These are phyloP conservation scores for Entelexis sorbosivorans DNA, from an alignment of 1,139 yeast genomes.

Conservation along the genomic window DNA sequence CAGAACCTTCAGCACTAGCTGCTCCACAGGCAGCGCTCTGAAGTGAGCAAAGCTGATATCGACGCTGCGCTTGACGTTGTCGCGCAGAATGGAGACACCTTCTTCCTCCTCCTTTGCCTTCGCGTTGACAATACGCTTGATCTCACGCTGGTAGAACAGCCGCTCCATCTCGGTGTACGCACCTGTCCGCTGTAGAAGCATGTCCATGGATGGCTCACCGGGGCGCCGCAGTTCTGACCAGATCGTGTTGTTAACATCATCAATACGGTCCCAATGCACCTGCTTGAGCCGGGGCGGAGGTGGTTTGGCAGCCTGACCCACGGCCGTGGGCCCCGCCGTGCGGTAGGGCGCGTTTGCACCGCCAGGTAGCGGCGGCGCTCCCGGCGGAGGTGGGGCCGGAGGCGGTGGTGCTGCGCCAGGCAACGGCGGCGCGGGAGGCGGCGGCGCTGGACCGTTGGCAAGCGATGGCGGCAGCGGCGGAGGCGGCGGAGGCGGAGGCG, in stretches of 20 bases:
- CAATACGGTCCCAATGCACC: slow-evolving; percentile 87
- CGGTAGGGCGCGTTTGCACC: not conserved
- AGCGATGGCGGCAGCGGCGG: slow-evolving; percentile 30
- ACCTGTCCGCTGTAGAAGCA: slow-evolving; percentile 54
- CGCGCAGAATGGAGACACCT: slow-evolving; percentile 53
- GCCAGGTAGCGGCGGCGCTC: slow-evolving; percentile 22
- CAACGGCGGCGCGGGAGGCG: slow-evolving; percentile 14
- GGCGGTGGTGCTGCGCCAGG: slow-evolving; percentile 27
- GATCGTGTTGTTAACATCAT: slow-evolving; percentile 55
- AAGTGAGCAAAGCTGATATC: slow-evolving; percentile 85
- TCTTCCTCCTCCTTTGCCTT: slow-evolving; percentile 31
- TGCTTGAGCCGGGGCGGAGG: slow-evolving; percentile 46
- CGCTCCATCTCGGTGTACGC: slow-evolving; percentile 66
- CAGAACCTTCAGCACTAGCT: slow-evolving; percentile 53
- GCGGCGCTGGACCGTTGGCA: slow-evolving; percentile 23
- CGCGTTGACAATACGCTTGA: slow-evolving; percentile 32
- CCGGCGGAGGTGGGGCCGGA: slow-evolving; percentile 32
- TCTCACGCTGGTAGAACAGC: slow-evolving; percentile 58
- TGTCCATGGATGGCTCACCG: slow-evolving; percentile 39
- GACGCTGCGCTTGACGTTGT: slow-evolving; percentile 81
- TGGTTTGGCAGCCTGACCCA: not conserved
- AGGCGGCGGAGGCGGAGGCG: slow-evolving; percentile 25
- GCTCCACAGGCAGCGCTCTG: slow-evolving; percentile 49
- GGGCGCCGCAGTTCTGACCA: slow-evolving; percentile 50
- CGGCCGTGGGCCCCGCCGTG: not conserved